Conservation (phyloP, 805 yeast genomes). For the Aciculoconidium aculeatum region DNA sequence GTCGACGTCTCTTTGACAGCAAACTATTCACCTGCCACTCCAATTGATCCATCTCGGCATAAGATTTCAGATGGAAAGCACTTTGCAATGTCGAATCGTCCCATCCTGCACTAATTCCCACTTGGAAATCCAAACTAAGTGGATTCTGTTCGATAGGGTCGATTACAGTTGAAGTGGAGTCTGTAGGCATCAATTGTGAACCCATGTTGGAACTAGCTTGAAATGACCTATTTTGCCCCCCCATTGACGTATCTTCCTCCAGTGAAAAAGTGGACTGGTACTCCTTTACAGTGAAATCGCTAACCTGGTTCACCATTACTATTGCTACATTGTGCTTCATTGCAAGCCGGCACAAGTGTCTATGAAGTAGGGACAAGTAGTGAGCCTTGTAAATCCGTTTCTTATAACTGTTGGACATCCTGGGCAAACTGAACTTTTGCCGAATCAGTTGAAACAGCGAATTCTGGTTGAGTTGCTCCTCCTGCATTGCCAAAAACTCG, state of each 20-base stretch:
- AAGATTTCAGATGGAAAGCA: too few relatives aligned
- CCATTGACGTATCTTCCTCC: too few relatives aligned
- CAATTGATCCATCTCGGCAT: conserved; percentile 1
- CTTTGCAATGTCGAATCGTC: conserved; percentile 7
- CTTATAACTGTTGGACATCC: conserved; percentile 19
- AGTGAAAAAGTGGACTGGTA: not conserved
- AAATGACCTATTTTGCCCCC: too few relatives aligned
- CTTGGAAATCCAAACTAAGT: conserved; percentile 13
- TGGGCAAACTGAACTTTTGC: conserved; percentile 16
- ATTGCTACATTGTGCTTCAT: conserved; percentile 13
- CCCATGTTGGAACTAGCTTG: too few relatives aligned
- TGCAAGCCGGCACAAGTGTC: conserved; percentile 15
- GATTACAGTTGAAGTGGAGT: too few relatives aligned
- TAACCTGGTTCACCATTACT: conserved; percentile 21
- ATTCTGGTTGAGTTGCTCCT: conserved; percentile 10
- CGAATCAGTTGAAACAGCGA: conserved; percentile 13
- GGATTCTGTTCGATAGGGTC: too few relatives aligned
- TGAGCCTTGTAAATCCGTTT: conserved; percentile 13
- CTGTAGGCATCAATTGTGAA: too few relatives aligned
- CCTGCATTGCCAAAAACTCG: conserved; percentile 22
- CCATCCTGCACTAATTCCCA: conserved; percentile 21
- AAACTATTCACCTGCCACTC: too few relatives aligned
- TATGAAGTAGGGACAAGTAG: conserved; percentile 14
- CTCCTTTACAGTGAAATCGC: conserved; percentile 11
- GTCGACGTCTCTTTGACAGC: too few relatives aligned